phyloP scores from a whole-genome alignment of 1,284 basidiomycete genomes.

The Crocinoboletus sp. region DNA sequence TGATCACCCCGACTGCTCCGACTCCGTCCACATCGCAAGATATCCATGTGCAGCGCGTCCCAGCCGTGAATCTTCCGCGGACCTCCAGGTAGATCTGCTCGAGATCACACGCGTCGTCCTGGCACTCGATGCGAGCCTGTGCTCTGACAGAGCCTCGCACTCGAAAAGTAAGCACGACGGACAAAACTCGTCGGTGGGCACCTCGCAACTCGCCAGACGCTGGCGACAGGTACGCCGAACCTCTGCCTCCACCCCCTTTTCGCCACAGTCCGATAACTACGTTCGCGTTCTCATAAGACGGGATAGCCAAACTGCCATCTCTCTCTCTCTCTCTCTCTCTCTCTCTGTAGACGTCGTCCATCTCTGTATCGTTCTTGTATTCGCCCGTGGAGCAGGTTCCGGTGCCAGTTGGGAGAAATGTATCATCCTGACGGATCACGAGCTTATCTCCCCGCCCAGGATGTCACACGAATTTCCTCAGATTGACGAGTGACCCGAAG shows the following conservation, averaged over 20 bases:
- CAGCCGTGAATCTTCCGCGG: conserved; percentile 31
- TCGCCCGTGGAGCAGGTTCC: conserved; percentile 17
- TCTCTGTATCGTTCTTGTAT: too few relatives aligned
- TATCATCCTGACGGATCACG: conserved; percentile 30
- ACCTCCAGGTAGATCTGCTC: conserved; percentile 28
- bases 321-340: conserved; percentile 6
- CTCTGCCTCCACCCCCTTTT: conserved; percentile 29
- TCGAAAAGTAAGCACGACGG: conserved; percentile 24
- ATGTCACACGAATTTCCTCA: conserved; percentile 10
- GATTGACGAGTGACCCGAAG: conserved; percentile 19
- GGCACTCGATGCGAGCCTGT: conserved; percentile 16
- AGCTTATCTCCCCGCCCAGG: conserved; percentile 29
- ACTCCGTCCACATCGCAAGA: conserved; percentile 31
- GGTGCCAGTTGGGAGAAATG: not conserved
- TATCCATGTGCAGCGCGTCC: conserved; percentile 29
- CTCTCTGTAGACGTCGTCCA: too few relatives aligned
- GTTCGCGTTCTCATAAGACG: conserved; percentile 9
- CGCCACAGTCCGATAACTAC: conserved; percentile 19
- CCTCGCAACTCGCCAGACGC: conserved; percentile 8
- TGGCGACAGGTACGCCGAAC: conserved; percentile 16
- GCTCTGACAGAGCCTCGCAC: not conserved
- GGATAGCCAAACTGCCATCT: not conserved
- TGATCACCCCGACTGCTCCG: conserved; percentile 29
- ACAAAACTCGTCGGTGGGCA: conserved; percentile 6
- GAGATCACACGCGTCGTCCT: conserved; percentile 26